phyloP scores from a whole-genome alignment of 495 filamentous ascomycete species.

The Letharia columbiana region DNA sequence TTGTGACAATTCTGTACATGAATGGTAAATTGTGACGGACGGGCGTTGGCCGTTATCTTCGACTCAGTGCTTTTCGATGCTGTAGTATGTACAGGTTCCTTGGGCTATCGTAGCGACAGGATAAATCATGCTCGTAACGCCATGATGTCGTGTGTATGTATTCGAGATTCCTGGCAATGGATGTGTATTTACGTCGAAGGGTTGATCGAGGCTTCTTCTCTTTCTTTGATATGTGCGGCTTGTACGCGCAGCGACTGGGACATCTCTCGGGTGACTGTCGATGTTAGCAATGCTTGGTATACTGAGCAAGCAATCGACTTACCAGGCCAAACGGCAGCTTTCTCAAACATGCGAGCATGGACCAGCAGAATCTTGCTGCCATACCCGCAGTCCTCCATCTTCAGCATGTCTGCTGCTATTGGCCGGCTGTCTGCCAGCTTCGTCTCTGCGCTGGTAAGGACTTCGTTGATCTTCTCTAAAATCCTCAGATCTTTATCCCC shows the following conservation, averaged over 20 bases:
- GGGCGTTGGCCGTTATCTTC: not conserved
- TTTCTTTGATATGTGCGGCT: slow-evolving; percentile 67
- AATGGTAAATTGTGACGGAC: not conserved
- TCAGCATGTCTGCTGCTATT: slow-evolving; percentile 44
- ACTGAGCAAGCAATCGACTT: slow-evolving; percentile 28
- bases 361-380: slow-evolving; percentile 79
- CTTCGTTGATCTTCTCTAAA: slow-evolving; percentile 72
- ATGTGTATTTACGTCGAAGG: slow-evolving; percentile 7
- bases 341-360: slow-evolving; percentile 83
- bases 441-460: slow-evolving; percentile 66
- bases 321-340: slow-evolving; percentile 90
- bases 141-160: slow-evolving; percentile 1
- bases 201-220: slow-evolving; percentile 56
- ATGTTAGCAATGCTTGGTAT: slow-evolving; percentile 27
- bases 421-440: slow-evolving; percentile 61
- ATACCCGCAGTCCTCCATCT: slow-evolving; percentile 60
- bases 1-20: slow-evolving; percentile 7
- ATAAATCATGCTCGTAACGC: slow-evolving; percentile 10
- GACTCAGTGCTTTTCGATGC: slow-evolving; percentile 8
- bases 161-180: not conserved
- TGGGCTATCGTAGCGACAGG: slow-evolving; percentile 13
- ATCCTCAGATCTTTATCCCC: slow-evolving; percentile 90
- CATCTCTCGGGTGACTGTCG: slow-evolving; percentile 76
- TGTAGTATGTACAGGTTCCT: slow-evolving; percentile 5
- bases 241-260: slow-evolving; percentile 78